Percentiles rank a stretch among this genome's conserved stretches.
Conservation (phyloP, 768 basidiomycete species). For the Boletus subcaerulescens region DNA sequence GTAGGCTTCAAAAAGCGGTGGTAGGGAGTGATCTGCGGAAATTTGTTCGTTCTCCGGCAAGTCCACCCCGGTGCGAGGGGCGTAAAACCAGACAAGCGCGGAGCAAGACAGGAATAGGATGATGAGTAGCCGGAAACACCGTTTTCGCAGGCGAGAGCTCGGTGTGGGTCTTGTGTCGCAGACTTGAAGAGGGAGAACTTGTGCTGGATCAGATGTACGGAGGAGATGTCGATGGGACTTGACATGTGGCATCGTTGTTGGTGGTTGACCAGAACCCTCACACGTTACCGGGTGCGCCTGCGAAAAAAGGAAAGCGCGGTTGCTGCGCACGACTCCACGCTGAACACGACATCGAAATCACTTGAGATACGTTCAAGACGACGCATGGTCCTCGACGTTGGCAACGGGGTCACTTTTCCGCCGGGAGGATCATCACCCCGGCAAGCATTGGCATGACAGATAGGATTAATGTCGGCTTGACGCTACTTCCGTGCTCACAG, state of each 20-base stretch:
- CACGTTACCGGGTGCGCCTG: not conserved
- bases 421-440: no score
- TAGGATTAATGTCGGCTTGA: no score
- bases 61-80: not conserved
- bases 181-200: slow-evolving; percentile 17
- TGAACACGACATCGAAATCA: no score
- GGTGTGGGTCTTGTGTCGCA: slow-evolving; percentile 4
- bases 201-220: not conserved
- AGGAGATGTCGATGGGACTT: slow-evolving; percentile 4
- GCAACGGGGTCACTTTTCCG: no score
- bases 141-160: not conserved
- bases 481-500: no score
- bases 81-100: slow-evolving; percentile 19
- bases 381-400: no score
- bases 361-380: no score
- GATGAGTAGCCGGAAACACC: slow-evolving; percentile 12
- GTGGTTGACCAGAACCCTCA: not conserved
- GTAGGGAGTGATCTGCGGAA: slow-evolving; percentile 20
- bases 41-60: slow-evolving; percentile 3
- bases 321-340: no score
- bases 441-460: no score
- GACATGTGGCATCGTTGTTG: slow-evolving; percentile 6
- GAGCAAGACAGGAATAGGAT: slow-evolving; percentile 8
- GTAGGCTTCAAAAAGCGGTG: slow-evolving; percentile 46
- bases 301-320: slow-evolving; percentile 4